Evolutionary conservation across 495 filamentous ascomycete species (phyloP).

Genomic region (Annulohypoxylon bovei): DNA sequence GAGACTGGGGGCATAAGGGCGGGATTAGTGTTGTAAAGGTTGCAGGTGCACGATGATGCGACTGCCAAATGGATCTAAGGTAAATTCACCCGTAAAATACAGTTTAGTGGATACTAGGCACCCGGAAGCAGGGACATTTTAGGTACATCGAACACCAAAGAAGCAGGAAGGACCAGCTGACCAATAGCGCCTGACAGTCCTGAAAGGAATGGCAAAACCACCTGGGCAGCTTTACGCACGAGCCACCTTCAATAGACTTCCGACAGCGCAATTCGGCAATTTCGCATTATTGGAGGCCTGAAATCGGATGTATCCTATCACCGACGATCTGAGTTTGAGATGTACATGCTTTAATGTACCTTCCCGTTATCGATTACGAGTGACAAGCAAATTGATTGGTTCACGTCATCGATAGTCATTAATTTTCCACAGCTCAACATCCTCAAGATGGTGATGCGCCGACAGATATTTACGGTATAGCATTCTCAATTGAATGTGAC

Average conservation of each 20-base stretch:
- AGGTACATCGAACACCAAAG: slow-evolving; percentile 28
- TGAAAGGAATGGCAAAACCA: neutral
- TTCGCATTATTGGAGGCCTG: slow-evolving; percentile 31
- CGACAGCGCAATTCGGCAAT: slow-evolving; percentile 13
- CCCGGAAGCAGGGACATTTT: slow-evolving; percentile 18
- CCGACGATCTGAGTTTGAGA: neutral
- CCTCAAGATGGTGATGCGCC: slow-evolving; percentile 25
- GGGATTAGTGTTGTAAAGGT: slow-evolving; percentile 14
- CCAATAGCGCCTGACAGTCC: slow-evolving; percentile 30
- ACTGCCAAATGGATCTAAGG: neutral
- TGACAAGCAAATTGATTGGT: slow-evolving; percentile 21
- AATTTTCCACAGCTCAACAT: slow-evolving; percentile 27
- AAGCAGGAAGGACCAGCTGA: slow-evolving; percentile 31
- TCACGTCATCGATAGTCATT: slow-evolving; percentile 34
- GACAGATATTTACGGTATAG: neutral
- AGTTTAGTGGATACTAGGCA: neutral
- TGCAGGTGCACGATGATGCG: slow-evolving; percentile 24
- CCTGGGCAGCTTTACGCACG: slow-evolving; percentile 3
- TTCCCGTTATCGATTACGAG: slow-evolving; percentile 25
- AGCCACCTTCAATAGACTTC: slow-evolving; percentile 4
- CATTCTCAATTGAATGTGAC: neutral
- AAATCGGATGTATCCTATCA: slow-evolving; percentile 21
- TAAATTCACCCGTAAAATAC: no score
- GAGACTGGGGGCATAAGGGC: slow-evolving; percentile 4
- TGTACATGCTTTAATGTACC: neutral